phyloP scores from a whole-genome alignment of 768 basidiomycete genomes.

The Gymnopilus junonius region DNA sequence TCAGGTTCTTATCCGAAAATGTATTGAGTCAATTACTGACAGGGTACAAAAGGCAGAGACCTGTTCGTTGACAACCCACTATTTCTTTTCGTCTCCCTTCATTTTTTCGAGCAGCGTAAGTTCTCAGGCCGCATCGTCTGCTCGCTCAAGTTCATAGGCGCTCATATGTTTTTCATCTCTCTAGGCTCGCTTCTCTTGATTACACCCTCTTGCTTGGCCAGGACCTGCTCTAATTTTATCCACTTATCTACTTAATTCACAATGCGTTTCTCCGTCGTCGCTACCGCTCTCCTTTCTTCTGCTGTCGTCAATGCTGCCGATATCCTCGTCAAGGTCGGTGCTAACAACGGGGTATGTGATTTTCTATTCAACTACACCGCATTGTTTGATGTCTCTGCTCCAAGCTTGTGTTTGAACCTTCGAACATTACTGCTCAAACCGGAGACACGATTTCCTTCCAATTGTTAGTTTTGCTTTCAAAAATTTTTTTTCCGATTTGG shows the following conservation, averaged over 20 bases:
- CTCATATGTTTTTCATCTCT: conserved; percentile 6
- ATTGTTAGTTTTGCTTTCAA: conserved; percentile 46
- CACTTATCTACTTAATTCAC: conserved; percentile 23
- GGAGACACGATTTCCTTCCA: conserved; percentile 58
- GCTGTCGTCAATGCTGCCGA: conserved; percentile 41
- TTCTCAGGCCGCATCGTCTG: background rate
- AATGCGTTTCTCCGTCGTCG: conserved; percentile 56
- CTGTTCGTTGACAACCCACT: conserved; percentile 9
- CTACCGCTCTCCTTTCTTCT: conserved; percentile 46
- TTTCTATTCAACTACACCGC: background rate
- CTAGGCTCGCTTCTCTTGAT: conserved; percentile 37
- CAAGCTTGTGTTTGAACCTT: conserved; percentile 43
- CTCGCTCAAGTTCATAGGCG: background rate
- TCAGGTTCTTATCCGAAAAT: background rate
- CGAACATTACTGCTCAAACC: conserved; percentile 40
- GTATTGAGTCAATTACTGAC: conserved; percentile 8
- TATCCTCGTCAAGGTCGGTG: conserved; percentile 47
- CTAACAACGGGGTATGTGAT: conserved; percentile 33
- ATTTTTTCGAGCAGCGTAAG: conserved; percentile 23
- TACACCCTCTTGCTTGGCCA: conserved; percentile 14
- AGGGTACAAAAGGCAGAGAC: conserved; percentile 17
- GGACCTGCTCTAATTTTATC: conserved; percentile 11
- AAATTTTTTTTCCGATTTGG: background rate
- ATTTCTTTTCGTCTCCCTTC: conserved; percentile 10
- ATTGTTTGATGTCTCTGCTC: background rate